Base-by-base conservation (phyloP, 2,329 filamentous ascomycete genomes). In the Penicillium italicum region DNA sequence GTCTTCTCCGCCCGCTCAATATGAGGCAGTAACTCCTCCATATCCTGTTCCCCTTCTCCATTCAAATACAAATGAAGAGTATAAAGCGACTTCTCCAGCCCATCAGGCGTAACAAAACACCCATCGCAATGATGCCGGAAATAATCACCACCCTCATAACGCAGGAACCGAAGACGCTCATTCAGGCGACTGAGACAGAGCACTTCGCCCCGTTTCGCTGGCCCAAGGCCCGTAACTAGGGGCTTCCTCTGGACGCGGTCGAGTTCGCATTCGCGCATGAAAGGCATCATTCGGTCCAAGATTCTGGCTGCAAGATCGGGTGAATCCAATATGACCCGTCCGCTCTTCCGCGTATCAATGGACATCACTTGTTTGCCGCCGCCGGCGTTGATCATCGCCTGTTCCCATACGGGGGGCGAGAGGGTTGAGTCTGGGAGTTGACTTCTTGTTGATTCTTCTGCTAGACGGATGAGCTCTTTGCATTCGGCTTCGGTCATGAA, bases 301-400 rank as follows among this genome's bases (percentile, higher is more conserved):
- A 94, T 64, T 22, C 83, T 81, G 24, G 82, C 78, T 0, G 84
- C 85, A 1, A 93, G 62, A 1, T 82, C 81, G 46, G 79, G 76
- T 14, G 81, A 74, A 66, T 94, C 88, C 82, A 85, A 89, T 62
- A 94, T 87, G 60, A 93, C 89, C 3, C 90, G 81, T n/a, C 87
- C 87, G 64, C 87, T 87, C 58, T 89, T 86, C 16, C 90, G 80
- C 46, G 83, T 83, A 9, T 84, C 79, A 1, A 80, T 76, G 4
- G 79, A 73, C 40, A 85, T 70, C 3, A 77, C 72, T 72, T 93
- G 85, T 54, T 69, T 75, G 3, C 88, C 87, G 5, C 71, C 71
- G 5, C 88, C 88, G 24, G 84, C 70, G 67, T 88, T 88, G 55
- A 92, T 79, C 70, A 90, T 79, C 0, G 89, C 90, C 2, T 84